These are phyloP conservation scores for Coniosporium tulheliwenetii DNA, from an alignment of 2,329 filamentous ascomycete species.

Conservation along the genomic window DNA sequence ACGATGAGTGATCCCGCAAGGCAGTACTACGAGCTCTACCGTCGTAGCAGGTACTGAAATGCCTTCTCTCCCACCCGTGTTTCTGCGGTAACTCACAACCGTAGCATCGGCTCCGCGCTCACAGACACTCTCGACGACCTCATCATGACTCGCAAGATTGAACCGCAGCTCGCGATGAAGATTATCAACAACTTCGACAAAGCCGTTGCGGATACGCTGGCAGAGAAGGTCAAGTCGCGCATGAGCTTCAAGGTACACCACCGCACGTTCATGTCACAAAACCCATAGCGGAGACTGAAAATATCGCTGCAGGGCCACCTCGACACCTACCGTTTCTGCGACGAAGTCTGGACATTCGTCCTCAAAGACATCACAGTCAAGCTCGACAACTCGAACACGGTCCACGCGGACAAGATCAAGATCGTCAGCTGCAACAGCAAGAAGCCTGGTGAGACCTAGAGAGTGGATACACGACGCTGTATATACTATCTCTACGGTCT, in stretches of 20 bases:
- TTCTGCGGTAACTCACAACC: conserved; percentile 8
- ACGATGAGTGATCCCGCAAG: conserved; percentile 30
- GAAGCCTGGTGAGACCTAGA: conserved; percentile 43
- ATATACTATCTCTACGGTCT: no score
- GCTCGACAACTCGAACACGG: conserved; percentile 64
- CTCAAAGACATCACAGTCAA: conserved; percentile 99
- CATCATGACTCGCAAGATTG: conserved; percentile 87
- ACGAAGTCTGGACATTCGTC: conserved; percentile 98
- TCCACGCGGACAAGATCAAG: conserved; percentile 86
- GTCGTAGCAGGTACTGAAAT: conserved; percentile 74
- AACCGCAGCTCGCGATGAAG: conserved; percentile 97
- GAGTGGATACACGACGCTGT: background rate
- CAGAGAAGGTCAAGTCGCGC: conserved; percentile 81
- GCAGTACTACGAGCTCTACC: conserved; percentile 85
- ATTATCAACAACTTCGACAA: conserved; percentile 93
- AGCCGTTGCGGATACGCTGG: conserved; percentile 76
- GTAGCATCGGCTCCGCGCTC: conserved; percentile 77
- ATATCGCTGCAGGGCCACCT: conserved; percentile 58
- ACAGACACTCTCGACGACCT: conserved; percentile 96
- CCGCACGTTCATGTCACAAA: background rate
- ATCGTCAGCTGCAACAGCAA: conserved; percentile 97
- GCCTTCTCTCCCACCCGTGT: conserved; percentile 7
- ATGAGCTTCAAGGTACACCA: conserved; percentile 78
- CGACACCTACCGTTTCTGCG: conserved; percentile 97
- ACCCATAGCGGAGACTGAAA: background rate